Conservation (phyloP, 108 stramenopile species). For the Skeletonema potamos region DNA sequence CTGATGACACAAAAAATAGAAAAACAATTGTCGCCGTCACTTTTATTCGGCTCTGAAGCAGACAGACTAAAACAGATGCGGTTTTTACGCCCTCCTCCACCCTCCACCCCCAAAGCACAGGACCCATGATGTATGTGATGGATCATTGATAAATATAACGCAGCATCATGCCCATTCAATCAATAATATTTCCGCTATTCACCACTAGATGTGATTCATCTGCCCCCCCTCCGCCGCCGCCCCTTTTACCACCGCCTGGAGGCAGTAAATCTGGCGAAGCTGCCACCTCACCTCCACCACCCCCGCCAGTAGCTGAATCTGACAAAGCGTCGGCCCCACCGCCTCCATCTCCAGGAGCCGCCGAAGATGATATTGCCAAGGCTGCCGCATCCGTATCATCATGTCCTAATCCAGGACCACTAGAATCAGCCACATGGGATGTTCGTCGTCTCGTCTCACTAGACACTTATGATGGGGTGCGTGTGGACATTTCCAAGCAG, state of each 20-base stretch:
- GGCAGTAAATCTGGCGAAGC: background rate
- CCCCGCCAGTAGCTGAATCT: constrained; percentile 40
- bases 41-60: no score
- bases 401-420: constrained; percentile 75
- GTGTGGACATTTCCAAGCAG: constrained; percentile 85
- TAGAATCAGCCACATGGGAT: constrained; percentile 71
- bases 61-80: constrained; percentile 2
- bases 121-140: background rate
- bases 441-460: constrained; percentile 66
- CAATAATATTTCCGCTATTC: constrained; percentile 13
- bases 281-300: constrained; percentile 5
- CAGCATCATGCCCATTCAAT: constrained; percentile 10
- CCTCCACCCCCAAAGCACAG: background rate
- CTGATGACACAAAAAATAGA: background rate
- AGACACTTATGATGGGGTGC: constrained; percentile 81
- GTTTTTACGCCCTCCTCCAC: background rate
- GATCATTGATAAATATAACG: background rate
- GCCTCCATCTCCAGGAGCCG: constrained; percentile 16
- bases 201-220: constrained; percentile 33
- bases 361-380: constrained; percentile 47
- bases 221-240: constrained; percentile 7
- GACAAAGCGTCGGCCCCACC: constrained; percentile 7
- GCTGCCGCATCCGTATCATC: constrained; percentile 54
- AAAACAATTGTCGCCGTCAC: no score
- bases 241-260: background rate